These are phyloP conservation scores for Claviceps sp. DNA, from an alignment of 2,329 filamentous ascomycete species.

Conservation along the genomic window DNA sequence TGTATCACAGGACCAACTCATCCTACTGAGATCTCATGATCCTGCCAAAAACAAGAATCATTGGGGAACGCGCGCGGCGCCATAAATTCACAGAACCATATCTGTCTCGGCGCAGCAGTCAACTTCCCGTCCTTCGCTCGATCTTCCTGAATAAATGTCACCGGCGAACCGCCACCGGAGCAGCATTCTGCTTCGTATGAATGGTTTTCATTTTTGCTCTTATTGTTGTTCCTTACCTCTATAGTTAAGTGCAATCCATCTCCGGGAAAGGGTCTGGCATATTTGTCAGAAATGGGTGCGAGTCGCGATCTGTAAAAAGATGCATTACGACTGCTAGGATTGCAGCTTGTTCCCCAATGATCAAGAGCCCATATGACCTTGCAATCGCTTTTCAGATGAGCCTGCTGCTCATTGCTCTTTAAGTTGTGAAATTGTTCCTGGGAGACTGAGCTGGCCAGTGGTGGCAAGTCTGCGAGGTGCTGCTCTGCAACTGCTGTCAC, in stretches of 20 bases:
- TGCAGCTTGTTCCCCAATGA: slow-evolving; percentile 11
- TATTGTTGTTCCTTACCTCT: neutral
- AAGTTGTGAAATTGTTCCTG: neutral
- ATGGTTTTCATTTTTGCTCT: slow-evolving; percentile 9
- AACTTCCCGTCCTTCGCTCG: slow-evolving; percentile 19
- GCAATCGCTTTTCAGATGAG: no score
- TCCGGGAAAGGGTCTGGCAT: slow-evolving; percentile 11
- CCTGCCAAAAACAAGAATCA: slow-evolving; percentile 19
- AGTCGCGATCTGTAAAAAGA: slow-evolving; percentile 13
- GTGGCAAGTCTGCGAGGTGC: neutral
- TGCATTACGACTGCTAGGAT: slow-evolving; percentile 1
- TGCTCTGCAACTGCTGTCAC: neutral
- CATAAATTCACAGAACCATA: slow-evolving; percentile 21
- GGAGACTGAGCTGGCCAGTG: neutral
- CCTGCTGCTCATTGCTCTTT: no score
- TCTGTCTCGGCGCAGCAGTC: slow-evolving; percentile 18
- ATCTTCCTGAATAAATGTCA: slow-evolving; percentile 25
- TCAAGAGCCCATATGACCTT: no score
- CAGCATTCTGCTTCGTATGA: slow-evolving; percentile 17
- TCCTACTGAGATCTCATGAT: slow-evolving; percentile 12
- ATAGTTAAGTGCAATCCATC: neutral
- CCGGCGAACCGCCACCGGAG: slow-evolving; percentile 15
- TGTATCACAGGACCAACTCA: no score
- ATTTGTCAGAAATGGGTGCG: slow-evolving; percentile 19
- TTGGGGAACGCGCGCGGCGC: slow-evolving; percentile 19